Evolutionary conservation across 495 filamentous ascomycete genomes (phyloP).

Genomic region (Penicillium robsamsonii): DNA sequence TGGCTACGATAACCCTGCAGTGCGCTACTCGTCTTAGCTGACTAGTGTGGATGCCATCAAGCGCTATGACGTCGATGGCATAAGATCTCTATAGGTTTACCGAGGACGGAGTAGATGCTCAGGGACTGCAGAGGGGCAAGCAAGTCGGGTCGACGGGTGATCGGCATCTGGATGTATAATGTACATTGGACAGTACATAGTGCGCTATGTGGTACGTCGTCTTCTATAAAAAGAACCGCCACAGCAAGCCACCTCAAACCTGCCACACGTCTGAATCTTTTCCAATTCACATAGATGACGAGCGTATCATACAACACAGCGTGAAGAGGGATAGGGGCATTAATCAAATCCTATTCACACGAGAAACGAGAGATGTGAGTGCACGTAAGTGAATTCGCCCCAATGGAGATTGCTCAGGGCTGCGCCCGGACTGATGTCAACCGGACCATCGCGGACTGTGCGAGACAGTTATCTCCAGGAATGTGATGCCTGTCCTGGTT

Average conservation of each 20-base stretch:
- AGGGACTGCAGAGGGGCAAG: not conserved
- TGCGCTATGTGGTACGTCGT: conserved; percentile 1
- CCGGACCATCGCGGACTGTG: not conserved
- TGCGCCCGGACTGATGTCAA: not conserved
- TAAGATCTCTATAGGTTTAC: not conserved
- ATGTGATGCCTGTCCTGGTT: not conserved
- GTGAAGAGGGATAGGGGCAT: not conserved
- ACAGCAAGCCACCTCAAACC: not conserved
- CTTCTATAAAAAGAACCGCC: conserved; percentile 11
- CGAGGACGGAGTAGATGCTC: not conserved
- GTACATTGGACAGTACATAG: not conserved
- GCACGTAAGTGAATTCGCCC: not conserved
- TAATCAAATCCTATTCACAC: too few species aligned
- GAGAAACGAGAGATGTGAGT: not conserved
- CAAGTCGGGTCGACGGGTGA: not conserved
- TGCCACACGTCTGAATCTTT: not conserved
- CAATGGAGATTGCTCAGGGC: not conserved
- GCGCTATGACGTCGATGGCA: conserved; percentile 12
- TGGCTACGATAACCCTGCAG: not conserved
- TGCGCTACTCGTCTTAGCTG: not conserved
- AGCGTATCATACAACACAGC: not conserved
- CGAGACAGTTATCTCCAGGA: not conserved
- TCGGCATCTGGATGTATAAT: not conserved
- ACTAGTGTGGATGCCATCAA: conserved; percentile 4
- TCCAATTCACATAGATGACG: not conserved